Evolutionary conservation across 495 filamentous ascomycete genomes (phyloP), one percentile per base, ranked within the genome.

Genomic region (Penicillium verhagenii): DNA sequence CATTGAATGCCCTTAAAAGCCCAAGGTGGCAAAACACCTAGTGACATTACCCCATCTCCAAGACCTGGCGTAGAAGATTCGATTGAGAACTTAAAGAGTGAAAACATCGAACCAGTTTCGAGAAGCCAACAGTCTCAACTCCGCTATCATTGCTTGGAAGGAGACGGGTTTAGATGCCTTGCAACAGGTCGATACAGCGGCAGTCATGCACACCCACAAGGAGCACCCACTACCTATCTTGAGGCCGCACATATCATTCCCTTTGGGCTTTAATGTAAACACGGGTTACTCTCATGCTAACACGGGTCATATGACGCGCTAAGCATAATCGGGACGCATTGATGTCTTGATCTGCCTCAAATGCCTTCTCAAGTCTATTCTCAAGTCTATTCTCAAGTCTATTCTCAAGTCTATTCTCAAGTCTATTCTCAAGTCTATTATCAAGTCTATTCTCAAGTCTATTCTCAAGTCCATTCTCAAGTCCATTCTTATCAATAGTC

Each of bases 1-100:
- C 19, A 54, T 54, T 43, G n/a, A n/a, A n/a, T n/a, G n/a, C 57
- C 57, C 40, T 28, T 59, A 46, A 59, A 54, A 59, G 57, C 57
- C 53, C 21, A 54, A 25, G 52, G 52, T 47, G 57, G 57, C 45
- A 50, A 54, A 51, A 52, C 57, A 54, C 52, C 57, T 20, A 51
- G 45, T 54, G n/a, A n/a, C n/a, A 46, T 59, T 47, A 50, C 47
- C 42, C 51, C 40, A 2, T 59, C 57, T 42, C 51, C 52, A 21
- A 38, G 57, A 29, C 29, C 26, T 16, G 53, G 53, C 47, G 37
- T 56, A 35, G 45, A 56, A 56, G 53, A 56, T 44, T 56, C 53
- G 43, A 50, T 56, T 39, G 57, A 58, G 33, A 37, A 47, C 50
- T 52, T 51, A 6, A 59, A 51, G 39, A 54, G 57, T 52, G 39